Evolutionary conservation across 2,329 filamentous ascomycete genomes (phyloP), one percentile per base, ranked within the genome.

Genomic region (Exophiala phaeomuriformis): DNA sequence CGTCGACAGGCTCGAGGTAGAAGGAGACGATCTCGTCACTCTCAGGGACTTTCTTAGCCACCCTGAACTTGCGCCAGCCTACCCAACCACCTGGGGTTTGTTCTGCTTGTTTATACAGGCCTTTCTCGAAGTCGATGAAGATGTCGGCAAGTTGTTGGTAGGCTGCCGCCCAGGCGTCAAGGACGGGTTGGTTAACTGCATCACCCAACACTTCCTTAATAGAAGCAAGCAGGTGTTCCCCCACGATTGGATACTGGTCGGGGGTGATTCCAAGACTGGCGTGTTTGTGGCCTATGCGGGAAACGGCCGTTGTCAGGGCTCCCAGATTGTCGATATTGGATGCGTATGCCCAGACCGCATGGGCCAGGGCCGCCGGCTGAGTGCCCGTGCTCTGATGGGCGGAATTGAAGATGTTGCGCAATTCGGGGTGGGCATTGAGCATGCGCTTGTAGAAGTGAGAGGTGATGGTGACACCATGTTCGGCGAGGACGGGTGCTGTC

Each of bases 241-340:
- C 85, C 2, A 90, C 84, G 41, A 88, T 78, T 33, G 77, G 74
- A 68, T 89, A 90, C 58, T 88, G 82, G 37, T 85, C 81, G 0
- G 85, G 78, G 51, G 73, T 74, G 64, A 90, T 82, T 62, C 80
- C 81, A 1, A 90, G 75, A 0, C 82, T 85, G 55, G 79, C 85
- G 67, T 90, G 86, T 69, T 88, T 89, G 67, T 88, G 80, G 67
- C 83, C 85, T 60, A 91, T 89, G 63, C 83, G 79, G 67, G 88
- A 83, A 9, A 81, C 68, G 0, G 77, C 73, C 0, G 78, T 74
- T 8, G 67, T 67, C 3, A 90, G 74, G 19, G 73, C 78, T 44
- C 75, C 77, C 0, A 88, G 76, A 64, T 88, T 77, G 67, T 84
- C 80, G 67, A 89, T 86, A 69, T 88, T 81, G 55, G 78, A 72